Evolutionary conservation across 768 basidiomycete genomes (phyloP).

Genomic region (Mycena crocata): DNA sequence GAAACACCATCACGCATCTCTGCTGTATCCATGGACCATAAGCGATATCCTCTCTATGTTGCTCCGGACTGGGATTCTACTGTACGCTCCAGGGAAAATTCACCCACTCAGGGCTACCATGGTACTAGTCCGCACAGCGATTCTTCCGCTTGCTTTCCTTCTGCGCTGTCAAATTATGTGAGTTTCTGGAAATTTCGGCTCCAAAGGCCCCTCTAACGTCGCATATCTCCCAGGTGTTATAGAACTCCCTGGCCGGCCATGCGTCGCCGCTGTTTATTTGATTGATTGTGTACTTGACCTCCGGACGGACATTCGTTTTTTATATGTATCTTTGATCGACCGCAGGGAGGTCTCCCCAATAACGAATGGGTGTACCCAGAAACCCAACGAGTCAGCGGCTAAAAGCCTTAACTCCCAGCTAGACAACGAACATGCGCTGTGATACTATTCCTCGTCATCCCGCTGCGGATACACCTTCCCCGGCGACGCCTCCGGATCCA

Average conservation of each 20-base stretch:
- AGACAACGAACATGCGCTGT: too few relatives aligned
- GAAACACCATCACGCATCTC: slow-evolving; percentile 8
- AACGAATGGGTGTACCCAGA: too few relatives aligned
- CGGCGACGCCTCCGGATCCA: too few relatives aligned
- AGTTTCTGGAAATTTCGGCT: slow-evolving; percentile 35
- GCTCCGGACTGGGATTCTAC: slow-evolving; percentile 21
- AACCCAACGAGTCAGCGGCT: too few relatives aligned
- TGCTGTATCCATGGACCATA: slow-evolving; percentile 4
- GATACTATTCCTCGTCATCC: too few relatives aligned
- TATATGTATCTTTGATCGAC: too few relatives aligned
- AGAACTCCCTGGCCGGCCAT: too few relatives aligned
- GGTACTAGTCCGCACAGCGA: slow-evolving; percentile 28
- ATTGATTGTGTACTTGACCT: slow-evolving; percentile 29
- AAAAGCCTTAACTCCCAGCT: too few relatives aligned
- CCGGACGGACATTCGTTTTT: too few relatives aligned
- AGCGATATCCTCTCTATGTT: slow-evolving; percentile 17
- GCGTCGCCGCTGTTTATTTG: slow-evolving; percentile 18
- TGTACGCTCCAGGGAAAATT: slow-evolving; percentile 9
- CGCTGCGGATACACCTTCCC: too few relatives aligned
- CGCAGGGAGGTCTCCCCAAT: too few relatives aligned
- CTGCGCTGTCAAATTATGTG: slow-evolving; percentile 48
- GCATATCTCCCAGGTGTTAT: slow-evolving; percentile 27
- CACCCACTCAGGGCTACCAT: slow-evolving; percentile 29
- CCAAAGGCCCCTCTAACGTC: slow-evolving; percentile 22
- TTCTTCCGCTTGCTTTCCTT: slow-evolving; percentile 42